Conservation (phyloP, 495 filamentous ascomycete species). For the Amniculicola lignicola region DNA sequence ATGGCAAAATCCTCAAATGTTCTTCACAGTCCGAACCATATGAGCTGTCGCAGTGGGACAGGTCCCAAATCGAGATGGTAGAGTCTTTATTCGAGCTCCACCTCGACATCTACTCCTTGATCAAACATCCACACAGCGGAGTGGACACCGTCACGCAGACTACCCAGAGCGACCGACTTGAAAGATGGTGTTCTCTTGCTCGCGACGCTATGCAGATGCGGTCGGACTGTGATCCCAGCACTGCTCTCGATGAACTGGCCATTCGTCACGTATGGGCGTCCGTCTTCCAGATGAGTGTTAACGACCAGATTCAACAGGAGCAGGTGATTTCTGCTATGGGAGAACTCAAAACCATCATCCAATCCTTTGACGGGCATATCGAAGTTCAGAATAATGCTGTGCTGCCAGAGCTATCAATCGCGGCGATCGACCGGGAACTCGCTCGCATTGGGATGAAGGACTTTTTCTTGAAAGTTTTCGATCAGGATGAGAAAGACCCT, state of each 20-base stretch:
- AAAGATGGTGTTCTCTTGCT: constrained; percentile 71
- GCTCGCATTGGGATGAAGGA: constrained; percentile 91
- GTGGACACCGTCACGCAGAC: constrained; percentile 57
- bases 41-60: constrained; percentile 31
- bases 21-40: background rate
- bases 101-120: constrained; percentile 74
- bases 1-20: constrained; percentile 40
- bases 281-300: constrained; percentile 68
- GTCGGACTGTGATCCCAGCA: constrained; percentile 9
- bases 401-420: constrained; percentile 83
- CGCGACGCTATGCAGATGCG: constrained; percentile 56
- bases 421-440: constrained; percentile 81
- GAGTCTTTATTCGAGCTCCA: constrained; percentile 86
- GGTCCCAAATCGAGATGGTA: constrained; percentile 50
- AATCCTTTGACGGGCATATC: constrained; percentile 39
- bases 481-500: constrained; percentile 62
- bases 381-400: constrained; percentile 77
- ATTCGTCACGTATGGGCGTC: constrained; percentile 82
- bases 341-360: constrained; percentile 57
- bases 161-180: constrained; percentile 65
- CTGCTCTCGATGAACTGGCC: constrained; percentile 45
- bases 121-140: constrained; percentile 70
- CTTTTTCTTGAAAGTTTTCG: constrained; percentile 86
- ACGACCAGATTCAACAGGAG: constrained; percentile 65
- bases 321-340: constrained; percentile 78